phyloP scores from a whole-genome alignment of 768 basidiomycete species.

The Cystobasidium onofrii region DNA sequence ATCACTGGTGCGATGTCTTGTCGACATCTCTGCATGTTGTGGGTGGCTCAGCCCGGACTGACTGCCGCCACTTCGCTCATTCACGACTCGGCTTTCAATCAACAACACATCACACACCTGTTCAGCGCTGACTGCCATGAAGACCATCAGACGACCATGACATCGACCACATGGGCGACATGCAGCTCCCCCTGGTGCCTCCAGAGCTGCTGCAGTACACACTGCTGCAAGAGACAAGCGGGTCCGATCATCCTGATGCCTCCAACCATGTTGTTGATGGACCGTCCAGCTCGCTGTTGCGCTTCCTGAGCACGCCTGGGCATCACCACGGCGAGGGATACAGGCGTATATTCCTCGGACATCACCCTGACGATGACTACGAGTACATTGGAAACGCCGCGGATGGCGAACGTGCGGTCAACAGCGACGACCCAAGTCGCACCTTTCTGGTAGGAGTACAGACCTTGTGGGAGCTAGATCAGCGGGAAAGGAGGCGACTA shows the following conservation, averaged over 20 bases:
- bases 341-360: constrained; percentile 14
- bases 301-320: constrained; percentile 11
- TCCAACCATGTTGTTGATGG: not conserved
- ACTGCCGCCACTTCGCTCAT: too few relatives aligned
- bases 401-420: not conserved
- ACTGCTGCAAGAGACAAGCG: not conserved
- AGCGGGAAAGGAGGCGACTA: not conserved
- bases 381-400: not conserved
- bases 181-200: not conserved
- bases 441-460: constrained; percentile 12
- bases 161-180: not conserved
- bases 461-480: not conserved
- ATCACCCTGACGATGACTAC: constrained; percentile 7
- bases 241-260: not conserved
- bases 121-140: not conserved
- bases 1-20: too few relatives aligned
- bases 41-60: too few relatives aligned
- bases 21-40: too few relatives aligned
- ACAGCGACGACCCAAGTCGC: not conserved
- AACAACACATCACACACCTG: not conserved
- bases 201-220: constrained; percentile 16
- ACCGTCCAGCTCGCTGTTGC: constrained; percentile 15
- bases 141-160: not conserved
- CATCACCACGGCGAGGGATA: constrained; percentile 11
- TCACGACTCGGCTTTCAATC: not conserved